These are phyloP conservation scores for Amanita inopinata DNA, from an alignment of 768 basidiomycete genomes.

Conservation along the genomic window DNA sequence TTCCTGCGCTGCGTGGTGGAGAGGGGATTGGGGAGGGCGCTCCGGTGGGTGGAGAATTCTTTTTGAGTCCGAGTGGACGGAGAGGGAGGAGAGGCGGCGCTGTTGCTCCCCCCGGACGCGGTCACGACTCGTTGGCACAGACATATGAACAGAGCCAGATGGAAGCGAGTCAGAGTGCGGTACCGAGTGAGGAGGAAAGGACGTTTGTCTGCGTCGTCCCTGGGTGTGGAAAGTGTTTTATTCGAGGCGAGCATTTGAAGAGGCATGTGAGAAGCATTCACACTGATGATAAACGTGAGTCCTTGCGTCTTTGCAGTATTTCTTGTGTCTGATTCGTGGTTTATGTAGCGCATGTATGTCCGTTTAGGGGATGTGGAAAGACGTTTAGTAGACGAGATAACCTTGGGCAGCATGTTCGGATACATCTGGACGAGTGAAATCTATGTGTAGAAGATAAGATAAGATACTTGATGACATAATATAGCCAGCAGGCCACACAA, in stretches of 20 bases:
- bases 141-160: conserved; percentile 11
- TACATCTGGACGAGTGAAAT: conserved; percentile 30
- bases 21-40: conserved; percentile 2
- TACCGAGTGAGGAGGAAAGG: conserved; percentile 19
- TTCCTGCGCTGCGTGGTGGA: conserved; percentile 10
- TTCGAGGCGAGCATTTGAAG: conserved; percentile 73
- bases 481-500: no score
- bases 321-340: conserved; percentile 1
- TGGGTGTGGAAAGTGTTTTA: conserved; percentile 74
- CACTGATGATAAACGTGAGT: conserved; percentile 77
- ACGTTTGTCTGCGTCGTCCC: conserved; percentile 58
- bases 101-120: background rate
- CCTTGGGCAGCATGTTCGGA: conserved; percentile 61
- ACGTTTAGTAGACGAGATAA: conserved; percentile 72
- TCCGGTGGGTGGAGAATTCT: conserved; percentile 1
- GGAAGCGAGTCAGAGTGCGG: background rate
- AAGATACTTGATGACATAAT: conserved; percentile 1
- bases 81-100: conserved; percentile 1
- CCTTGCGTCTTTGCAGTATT: background rate
- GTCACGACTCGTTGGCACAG: conserved; percentile 11
- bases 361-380: conserved; percentile 55
- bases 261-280: conserved; percentile 74
- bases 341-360: conserved; percentile 46
- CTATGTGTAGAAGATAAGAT: background rate
- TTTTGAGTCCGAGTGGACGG: background rate